Evolutionary conservation across 768 basidiomycete genomes (phyloP).

Genomic region (Tulasnella sp.): DNA sequence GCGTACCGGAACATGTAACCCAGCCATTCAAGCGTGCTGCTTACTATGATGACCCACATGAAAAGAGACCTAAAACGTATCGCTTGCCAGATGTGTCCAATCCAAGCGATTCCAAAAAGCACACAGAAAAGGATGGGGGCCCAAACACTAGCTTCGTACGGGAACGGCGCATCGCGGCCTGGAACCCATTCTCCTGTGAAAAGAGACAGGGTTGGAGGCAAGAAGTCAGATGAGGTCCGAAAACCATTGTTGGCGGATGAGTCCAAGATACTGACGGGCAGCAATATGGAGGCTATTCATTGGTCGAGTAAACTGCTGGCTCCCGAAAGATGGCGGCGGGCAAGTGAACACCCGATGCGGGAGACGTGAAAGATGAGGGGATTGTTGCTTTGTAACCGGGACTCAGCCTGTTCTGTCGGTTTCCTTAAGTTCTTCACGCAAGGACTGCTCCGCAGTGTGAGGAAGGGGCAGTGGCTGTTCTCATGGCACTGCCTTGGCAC

Average conservation of each 20-base stretch:
- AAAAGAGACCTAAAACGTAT: neutral
- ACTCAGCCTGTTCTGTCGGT: neutral
- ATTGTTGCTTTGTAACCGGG: neutral
- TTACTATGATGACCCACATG: neutral
- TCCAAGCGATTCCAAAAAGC: neutral
- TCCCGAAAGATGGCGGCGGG: neutral
- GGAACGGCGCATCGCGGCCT: neutral
- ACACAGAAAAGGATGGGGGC: neutral
- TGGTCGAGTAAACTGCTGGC: neutral
- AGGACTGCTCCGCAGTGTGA: neutral
- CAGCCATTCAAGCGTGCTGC: neutral
- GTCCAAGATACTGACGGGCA: neutral
- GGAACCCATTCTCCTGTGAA: neutral
- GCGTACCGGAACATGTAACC: conserved; percentile 17
- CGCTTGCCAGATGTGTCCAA: neutral
- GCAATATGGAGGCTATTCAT: neutral
- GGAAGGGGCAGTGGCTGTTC: neutral
- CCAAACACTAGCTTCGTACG: neutral
- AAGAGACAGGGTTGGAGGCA: neutral
- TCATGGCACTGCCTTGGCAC: neutral
- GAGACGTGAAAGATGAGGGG: neutral
- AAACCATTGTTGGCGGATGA: too few species aligned
- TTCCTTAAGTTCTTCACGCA: neutral
- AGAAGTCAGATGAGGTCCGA: neutral
- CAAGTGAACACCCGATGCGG: neutral